Percentiles rank a stretch among this genome's conserved stretches.
phyloP scores from a whole-genome alignment of 192 early-diverging fungal genomes.

The Coemansia sp. region DNA sequence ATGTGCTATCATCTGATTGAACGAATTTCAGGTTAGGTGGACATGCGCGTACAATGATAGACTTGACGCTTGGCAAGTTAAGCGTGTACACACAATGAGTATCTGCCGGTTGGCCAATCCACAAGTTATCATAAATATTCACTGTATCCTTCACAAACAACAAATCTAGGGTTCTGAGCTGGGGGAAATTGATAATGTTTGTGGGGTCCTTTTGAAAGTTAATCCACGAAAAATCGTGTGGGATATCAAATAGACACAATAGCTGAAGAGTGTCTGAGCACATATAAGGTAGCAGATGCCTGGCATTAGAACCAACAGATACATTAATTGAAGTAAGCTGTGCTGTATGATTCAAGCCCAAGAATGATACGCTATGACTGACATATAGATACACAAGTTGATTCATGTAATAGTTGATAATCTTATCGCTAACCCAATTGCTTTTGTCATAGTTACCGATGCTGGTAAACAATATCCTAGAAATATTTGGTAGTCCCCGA shows the following conservation, averaged over 20 bases:
- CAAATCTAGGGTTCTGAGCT: neutral
- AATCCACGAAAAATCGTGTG: neutral
- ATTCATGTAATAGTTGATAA: neutral
- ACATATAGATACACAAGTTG: neutral
- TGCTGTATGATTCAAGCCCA: neutral
- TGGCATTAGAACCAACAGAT: neutral
- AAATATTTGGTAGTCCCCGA: neutral
- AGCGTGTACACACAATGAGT: neutral
- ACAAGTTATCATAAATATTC: neutral
- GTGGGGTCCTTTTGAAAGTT: neutral
- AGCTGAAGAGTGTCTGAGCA: neutral
- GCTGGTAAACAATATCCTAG: neutral
- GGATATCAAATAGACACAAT: neutral
- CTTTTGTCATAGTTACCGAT: neutral
- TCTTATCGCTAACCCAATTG: neutral
- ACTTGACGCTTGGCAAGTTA: neutral
- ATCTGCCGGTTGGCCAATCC: neutral
- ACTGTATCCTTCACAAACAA: neutral
- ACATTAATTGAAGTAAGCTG: neutral
- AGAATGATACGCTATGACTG: neutral
- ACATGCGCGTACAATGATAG: neutral
- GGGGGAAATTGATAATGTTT: neutral
- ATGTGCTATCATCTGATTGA: neutral
- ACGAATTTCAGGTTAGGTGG: neutral
- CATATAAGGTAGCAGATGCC: neutral